These are phyloP conservation scores for Areca catechu DNA, from an alignment of 176 grass and related monocot genomes.

Conservation along the genomic window DNA sequence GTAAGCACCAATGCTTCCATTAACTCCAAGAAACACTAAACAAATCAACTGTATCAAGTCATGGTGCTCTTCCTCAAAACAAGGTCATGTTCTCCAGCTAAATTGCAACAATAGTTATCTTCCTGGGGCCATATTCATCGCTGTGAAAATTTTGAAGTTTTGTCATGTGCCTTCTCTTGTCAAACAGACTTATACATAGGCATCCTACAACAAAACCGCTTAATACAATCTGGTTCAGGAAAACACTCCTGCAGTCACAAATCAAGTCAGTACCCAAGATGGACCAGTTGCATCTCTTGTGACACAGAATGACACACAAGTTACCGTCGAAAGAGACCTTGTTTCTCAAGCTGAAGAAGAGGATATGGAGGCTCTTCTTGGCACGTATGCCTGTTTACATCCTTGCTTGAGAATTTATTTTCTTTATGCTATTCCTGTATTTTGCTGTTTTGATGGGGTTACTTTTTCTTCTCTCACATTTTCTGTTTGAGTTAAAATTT, in stretches of 20 bases:
- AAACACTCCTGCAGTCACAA: slow-evolving; percentile 40
- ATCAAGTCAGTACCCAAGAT: slow-evolving; percentile 34
- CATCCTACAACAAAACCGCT: too few species aligned
- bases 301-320: slow-evolving; percentile 36
- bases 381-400: slow-evolving; percentile 42
- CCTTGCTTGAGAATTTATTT: not conserved
- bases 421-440: slow-evolving; percentile 4
- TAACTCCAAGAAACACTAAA: too few species aligned
- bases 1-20: too few species aligned
- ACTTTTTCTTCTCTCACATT: not conserved
- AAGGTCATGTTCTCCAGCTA: too few species aligned
- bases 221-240: slow-evolving; percentile 34
- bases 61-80: too few species aligned
- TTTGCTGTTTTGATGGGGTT: not conserved
- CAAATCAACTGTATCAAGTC: too few species aligned
- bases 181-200: too few species aligned
- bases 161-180: too few species aligned
- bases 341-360: slow-evolving; percentile 83
- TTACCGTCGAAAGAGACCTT: slow-evolving; percentile 61
- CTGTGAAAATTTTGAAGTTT: too few species aligned
- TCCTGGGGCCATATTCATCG: too few species aligned
- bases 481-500: too few species aligned
- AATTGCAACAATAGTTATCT: too few species aligned
- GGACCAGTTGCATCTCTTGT: slow-evolving; percentile 37
- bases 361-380: slow-evolving; percentile 75